These are phyloP conservation scores for Sutorius eximius DNA, from an alignment of 1,284 basidiomycete genomes.

Conservation along the genomic window DNA sequence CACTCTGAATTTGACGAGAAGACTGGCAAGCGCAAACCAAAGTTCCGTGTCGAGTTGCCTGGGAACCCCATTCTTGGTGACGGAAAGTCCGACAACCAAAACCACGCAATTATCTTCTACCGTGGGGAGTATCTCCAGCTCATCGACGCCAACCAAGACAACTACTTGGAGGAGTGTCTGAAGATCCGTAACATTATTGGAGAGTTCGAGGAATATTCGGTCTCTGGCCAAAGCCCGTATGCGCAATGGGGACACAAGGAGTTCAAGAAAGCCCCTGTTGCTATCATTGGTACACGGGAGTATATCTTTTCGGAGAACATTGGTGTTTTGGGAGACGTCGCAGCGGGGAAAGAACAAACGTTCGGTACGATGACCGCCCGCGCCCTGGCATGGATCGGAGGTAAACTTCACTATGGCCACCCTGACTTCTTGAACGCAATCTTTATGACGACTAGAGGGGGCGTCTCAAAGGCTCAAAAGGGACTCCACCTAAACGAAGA, in stretches of 20 bases:
- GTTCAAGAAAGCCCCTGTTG: slow-evolving; percentile 89
- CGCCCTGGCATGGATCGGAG: slow-evolving; percentile 95
- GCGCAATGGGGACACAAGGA: slow-evolving; percentile 92
- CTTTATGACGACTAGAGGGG: slow-evolving; percentile 98
- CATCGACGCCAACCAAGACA: slow-evolving; percentile 99
- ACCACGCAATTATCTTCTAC: slow-evolving; percentile 99
- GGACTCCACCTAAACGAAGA: slow-evolving; percentile 99
- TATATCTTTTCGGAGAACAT: slow-evolving; percentile 99
- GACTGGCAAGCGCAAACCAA: slow-evolving; percentile 90
- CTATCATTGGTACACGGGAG: slow-evolving; percentile 97
- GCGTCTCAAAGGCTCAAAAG: slow-evolving; percentile 99
- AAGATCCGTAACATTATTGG: slow-evolving; percentile 98
- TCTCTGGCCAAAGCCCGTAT: slow-evolving; percentile 93
- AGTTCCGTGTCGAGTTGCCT: slow-evolving; percentile 97
- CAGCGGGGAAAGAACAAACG: slow-evolving; percentile 99
- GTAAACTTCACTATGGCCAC: slow-evolving; percentile 98
- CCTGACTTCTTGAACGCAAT: slow-evolving; percentile 99
- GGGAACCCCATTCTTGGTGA: slow-evolving; percentile 99
- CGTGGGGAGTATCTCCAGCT: slow-evolving; percentile 98
- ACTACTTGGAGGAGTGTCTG: slow-evolving; percentile 98
- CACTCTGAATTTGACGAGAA: slow-evolving; percentile 94
- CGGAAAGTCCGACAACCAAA: slow-evolving; percentile 99
- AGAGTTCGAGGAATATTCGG: slow-evolving; percentile 95
- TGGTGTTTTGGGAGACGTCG: slow-evolving; percentile 98
- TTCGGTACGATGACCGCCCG: slow-evolving; percentile 99